A percentile compares a stretch with the other conserved stretches of the same genome.
Conservation (phyloP, 176 grass and related monocot genomes). For the Dendrocalamus sinicus region DNA sequence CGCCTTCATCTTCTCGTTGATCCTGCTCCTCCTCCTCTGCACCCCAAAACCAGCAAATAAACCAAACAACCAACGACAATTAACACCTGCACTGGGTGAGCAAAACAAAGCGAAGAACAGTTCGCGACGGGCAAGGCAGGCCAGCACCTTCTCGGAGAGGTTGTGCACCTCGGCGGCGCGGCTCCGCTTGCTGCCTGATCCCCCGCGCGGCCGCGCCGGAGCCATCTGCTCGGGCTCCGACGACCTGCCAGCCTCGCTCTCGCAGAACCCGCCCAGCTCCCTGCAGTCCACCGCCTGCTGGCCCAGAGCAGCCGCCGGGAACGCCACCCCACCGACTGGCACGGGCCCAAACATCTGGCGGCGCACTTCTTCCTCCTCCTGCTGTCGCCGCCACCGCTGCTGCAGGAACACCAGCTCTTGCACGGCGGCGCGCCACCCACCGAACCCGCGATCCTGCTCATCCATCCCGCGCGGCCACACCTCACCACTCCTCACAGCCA, state of each 20-base stretch:
- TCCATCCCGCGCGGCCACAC: slow-evolving; percentile 38
- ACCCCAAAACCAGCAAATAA: not conserved
- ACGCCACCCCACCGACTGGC: not conserved
- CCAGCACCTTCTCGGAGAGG: slow-evolving; percentile 90
- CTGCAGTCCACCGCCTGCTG: slow-evolving; percentile 35
- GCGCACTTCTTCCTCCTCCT: slow-evolving; percentile 37
- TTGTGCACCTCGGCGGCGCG: slow-evolving; percentile 96
- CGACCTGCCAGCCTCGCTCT: slow-evolving; percentile 42
- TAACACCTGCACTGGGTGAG: not conserved
- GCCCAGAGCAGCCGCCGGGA: slow-evolving; percentile 33
- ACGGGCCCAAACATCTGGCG: slow-evolving; percentile 41
- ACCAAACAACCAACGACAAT: not conserved
- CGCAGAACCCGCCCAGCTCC: slow-evolving; percentile 34
- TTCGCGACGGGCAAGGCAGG: not conserved
- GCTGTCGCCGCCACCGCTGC: slow-evolving; percentile 4
- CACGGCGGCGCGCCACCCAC: slow-evolving; percentile 2
- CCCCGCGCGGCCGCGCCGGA: slow-evolving; percentile 42
- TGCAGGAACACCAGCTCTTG: slow-evolving; percentile 49
- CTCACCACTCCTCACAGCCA: not conserved
- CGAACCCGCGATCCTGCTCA: slow-evolving; percentile 36
- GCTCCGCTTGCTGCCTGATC: slow-evolving; percentile 82
- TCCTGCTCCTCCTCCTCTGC: slow-evolving; percentile 90
- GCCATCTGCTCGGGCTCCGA: slow-evolving; percentile 47
- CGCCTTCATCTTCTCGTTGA: slow-evolving; percentile 99
- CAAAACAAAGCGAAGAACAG: not conserved